phyloP scores from a whole-genome alignment of 305 asterid genomes.

The Rubia balearica region DNA sequence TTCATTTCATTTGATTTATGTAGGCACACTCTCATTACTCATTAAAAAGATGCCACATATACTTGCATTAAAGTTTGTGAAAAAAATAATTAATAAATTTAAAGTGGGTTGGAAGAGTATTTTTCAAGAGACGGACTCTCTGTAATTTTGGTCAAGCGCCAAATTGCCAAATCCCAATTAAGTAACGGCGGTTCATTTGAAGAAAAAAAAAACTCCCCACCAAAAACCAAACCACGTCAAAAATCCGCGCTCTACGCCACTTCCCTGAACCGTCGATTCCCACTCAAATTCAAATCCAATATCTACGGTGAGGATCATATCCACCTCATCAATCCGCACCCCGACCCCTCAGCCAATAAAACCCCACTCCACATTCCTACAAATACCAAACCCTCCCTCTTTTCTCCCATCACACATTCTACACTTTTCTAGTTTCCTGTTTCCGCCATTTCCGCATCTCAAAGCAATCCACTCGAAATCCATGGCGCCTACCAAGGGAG shows the following conservation, averaged over 20 bases:
- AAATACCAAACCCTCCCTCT: neutral
- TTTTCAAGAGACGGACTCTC: no score
- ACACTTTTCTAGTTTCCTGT: neutral
- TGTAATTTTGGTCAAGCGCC: neutral
- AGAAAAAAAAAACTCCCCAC: no score
- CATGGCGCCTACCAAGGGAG: slow-evolving; percentile 59
- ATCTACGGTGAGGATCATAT: neutral
- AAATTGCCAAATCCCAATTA: neutral
- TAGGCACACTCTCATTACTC: no score
- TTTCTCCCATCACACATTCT: neutral
- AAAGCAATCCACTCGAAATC: no score
- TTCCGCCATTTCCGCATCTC: neutral
- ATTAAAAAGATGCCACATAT: no score
- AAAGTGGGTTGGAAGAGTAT: no score
- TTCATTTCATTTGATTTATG: no score
- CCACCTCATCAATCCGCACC: slow-evolving; percentile 2
- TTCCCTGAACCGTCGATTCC: neutral
- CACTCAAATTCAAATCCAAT: neutral
- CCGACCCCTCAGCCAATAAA: neutral
- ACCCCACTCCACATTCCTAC: neutral
- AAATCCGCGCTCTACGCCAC: neutral
- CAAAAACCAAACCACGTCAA: neutral
- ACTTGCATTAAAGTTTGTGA: no score
- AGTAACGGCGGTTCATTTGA: neutral
- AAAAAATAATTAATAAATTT: no score